Evolutionary conservation across 345 rosid species (phyloP).

Genomic region (Nephelium lappaceum): DNA sequence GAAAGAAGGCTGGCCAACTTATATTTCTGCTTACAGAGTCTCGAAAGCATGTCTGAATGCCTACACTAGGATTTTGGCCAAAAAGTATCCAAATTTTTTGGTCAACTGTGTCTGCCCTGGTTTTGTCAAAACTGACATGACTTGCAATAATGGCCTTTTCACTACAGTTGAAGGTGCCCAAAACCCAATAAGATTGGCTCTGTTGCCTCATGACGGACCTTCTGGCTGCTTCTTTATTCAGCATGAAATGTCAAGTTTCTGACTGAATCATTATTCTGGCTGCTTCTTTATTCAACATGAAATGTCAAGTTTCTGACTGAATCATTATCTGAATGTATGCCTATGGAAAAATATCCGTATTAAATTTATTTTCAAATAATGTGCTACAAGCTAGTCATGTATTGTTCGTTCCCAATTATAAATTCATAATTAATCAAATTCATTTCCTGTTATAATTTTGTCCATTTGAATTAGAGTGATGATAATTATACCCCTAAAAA

Average conservation of each 20-base stretch:
- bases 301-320: slow-evolving; percentile 34
- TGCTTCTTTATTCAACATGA: slow-evolving; percentile 36
- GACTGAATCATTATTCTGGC: slow-evolving; percentile 16
- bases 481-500: too few relatives aligned
- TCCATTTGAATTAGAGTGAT: too few relatives aligned
- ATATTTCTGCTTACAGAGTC: slow-evolving; percentile 22
- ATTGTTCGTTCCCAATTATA: too few relatives aligned
- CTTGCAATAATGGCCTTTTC: slow-evolving; percentile 32
- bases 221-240: slow-evolving; percentile 48
- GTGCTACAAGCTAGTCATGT: neutral
- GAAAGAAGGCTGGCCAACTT: slow-evolving; percentile 37
- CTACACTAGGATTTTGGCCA: slow-evolving; percentile 49
- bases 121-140: slow-evolving; percentile 49
- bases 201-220: slow-evolving; percentile 43
- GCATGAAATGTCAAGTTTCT: slow-evolving; percentile 34
- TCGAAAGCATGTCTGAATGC: slow-evolving; percentile 50
- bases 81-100: slow-evolving; percentile 31
- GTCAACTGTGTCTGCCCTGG: slow-evolving; percentile 60
- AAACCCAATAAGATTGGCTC: slow-evolving; percentile 42
- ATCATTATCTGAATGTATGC: too few relatives aligned
- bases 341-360: too few relatives aligned
- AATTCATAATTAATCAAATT: too few relatives aligned
- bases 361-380: neutral
- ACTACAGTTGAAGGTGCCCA: slow-evolving; percentile 46
- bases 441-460: too few relatives aligned